A percentile compares a stretch with the other conserved stretches of the same genome.
Evolutionary conservation across 805 yeast genomes (phyloP).

Genomic region (Lipomyces sp.): DNA sequence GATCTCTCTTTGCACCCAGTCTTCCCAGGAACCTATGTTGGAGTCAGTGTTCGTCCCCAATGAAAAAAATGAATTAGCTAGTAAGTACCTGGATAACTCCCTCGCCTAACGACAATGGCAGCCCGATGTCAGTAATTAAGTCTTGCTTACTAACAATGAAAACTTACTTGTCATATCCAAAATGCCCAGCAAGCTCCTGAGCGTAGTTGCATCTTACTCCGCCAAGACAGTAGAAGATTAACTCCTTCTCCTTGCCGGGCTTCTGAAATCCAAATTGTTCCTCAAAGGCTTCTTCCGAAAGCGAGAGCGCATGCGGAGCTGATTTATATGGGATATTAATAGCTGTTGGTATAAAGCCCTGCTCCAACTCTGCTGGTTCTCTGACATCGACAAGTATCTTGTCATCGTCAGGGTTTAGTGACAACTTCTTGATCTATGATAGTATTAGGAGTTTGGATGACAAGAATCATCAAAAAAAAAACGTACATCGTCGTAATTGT

Average conservation of each 20-base stretch:
- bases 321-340: constrained; percentile 87
- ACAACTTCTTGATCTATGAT: constrained; percentile 29
- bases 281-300: constrained; percentile 76
- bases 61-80: neutral
- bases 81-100: constrained; percentile 58
- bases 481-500: constrained; percentile 31
- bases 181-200: constrained; percentile 87
- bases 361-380: constrained; percentile 79
- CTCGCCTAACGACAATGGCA: constrained; percentile 51
- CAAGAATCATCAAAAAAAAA: neutral
- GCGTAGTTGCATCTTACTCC: constrained; percentile 92
- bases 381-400: constrained; percentile 79
- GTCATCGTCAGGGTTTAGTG: constrained; percentile 20
- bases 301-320: constrained; percentile 88
- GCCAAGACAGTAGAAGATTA: constrained; percentile 88
- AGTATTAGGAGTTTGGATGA: neutral
- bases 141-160: neutral
- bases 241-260: constrained; percentile 70
- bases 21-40: constrained; percentile 77
- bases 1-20: constrained; percentile 60
- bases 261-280: constrained; percentile 80
- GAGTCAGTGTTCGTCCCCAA: neutral
- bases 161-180: constrained; percentile 69
- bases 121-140: neutral
- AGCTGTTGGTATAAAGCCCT: constrained; percentile 82